Percentiles rank a stretch among this genome's conserved stretches.
Conservation (phyloP, 139 green algal genomes). For the Gonium pectorale region DNA sequence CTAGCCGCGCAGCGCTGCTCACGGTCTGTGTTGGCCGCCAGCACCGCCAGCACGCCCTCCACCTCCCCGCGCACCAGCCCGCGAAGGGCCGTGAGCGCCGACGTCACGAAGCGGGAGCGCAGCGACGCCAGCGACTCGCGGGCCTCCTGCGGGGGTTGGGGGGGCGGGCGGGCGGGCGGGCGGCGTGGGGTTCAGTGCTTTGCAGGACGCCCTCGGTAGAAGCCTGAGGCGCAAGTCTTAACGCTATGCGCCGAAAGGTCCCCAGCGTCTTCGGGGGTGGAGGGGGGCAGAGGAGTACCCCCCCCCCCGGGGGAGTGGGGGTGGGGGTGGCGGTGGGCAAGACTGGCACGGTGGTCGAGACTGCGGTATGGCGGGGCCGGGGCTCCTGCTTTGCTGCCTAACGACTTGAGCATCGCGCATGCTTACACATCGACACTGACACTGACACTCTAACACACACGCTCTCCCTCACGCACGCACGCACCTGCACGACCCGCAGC, state of each 20-base stretch:
- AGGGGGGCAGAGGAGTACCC: not conserved
- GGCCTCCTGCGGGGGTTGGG: not conserved
- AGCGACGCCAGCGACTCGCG: constrained; percentile 2
- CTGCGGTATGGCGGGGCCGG: not conserved
- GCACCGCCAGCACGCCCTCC: constrained; percentile 33
- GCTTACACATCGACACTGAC: not conserved
- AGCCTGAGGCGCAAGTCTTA: too few species aligned
- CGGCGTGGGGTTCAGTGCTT: not conserved
- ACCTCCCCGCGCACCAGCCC: constrained; percentile 4
- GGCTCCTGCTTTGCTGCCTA: not conserved
- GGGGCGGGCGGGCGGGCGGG: not conserved
- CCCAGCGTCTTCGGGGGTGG: too few species aligned
- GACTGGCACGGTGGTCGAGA: too few species aligned
- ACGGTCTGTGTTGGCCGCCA: constrained; percentile 41
- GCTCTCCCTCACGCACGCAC: not conserved
- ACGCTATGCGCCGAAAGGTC: too few species aligned
- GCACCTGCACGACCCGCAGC: constrained; percentile 51
- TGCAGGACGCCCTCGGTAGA: too few species aligned
- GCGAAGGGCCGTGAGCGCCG: constrained; percentile 7
- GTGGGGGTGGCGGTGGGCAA: too few species aligned
- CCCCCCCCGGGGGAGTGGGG: not conserved
- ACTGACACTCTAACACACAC: not conserved
- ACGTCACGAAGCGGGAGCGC: constrained; percentile 39
- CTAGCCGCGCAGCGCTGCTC: not conserved
- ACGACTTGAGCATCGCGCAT: not conserved